Percentiles rank a stretch among this genome's conserved stretches.
Evolutionary conservation across 2,329 filamentous ascomycete species (phyloP).

Genomic region (Xylaria polymorpha): DNA sequence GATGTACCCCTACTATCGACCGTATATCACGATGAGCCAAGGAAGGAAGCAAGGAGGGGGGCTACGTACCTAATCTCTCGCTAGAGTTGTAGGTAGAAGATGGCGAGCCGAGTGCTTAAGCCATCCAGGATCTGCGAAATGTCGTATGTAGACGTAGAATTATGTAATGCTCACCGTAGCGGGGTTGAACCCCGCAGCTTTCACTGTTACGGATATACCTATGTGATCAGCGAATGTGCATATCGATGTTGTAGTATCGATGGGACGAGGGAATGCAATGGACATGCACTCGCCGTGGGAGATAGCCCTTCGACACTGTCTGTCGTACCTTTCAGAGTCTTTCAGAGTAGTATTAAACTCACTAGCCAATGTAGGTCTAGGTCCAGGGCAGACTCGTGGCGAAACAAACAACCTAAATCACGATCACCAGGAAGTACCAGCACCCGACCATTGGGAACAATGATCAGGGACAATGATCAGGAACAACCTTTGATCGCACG

Average conservation of each 20-base stretch:
- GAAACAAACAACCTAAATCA: neutral
- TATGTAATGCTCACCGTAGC: no score
- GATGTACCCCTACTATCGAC: neutral
- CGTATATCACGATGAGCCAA: neutral
- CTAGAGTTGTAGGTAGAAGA: neutral
- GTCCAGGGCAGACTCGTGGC: neutral
- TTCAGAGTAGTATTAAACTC: neutral
- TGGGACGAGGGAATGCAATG: neutral
- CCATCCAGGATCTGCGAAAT: no score
- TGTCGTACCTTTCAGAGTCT: neutral
- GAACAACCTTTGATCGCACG: neutral
- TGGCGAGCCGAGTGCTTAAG: neutral
- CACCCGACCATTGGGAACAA: neutral
- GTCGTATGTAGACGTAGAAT: neutral
- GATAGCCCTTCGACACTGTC: neutral
- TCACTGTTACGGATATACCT: no score
- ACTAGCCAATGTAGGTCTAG: conserved; percentile 1
- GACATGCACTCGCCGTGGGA: neutral
- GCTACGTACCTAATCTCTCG: neutral
- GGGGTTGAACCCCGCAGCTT: neutral
- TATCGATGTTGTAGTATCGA: neutral
- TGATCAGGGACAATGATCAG: neutral
- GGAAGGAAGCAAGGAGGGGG: neutral
- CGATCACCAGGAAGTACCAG: neutral
- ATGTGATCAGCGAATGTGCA: neutral